Conservation (phyloP, 2,329 filamentous ascomycete genomes). For the Calonectria pauciramosa region DNA sequence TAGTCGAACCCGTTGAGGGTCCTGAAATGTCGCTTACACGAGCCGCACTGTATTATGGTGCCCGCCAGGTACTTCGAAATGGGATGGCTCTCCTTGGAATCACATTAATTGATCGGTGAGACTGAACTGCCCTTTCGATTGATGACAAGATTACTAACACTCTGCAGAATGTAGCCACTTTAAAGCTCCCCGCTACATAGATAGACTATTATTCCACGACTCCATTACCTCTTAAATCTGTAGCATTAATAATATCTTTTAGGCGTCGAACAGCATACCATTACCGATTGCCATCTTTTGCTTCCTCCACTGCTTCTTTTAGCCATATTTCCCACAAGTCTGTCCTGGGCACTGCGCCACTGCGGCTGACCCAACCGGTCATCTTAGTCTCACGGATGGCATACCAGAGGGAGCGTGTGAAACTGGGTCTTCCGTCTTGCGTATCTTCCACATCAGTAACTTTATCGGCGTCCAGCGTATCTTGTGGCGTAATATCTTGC, state of each 20-base stretch:
- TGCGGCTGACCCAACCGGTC: neutral
- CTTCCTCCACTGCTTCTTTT: neutral
- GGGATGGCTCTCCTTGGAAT: slow-evolving; percentile 76
- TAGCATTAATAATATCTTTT: neutral
- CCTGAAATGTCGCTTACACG: slow-evolving; percentile 69
- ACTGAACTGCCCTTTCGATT: neutral
- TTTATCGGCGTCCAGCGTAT: neutral
- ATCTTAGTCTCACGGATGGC: neutral
- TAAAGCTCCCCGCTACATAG: neutral
- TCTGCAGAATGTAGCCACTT: neutral
- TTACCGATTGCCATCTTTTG: neutral
- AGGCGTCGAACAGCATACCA: neutral
- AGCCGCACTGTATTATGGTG: slow-evolving; percentile 72
- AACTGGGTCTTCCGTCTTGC: neutral
- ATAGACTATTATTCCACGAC: neutral
- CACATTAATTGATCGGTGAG: slow-evolving; percentile 31
- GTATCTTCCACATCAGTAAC: neutral
- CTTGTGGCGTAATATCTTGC: neutral
- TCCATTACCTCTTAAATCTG: too few relatives aligned
- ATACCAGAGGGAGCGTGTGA: neutral
- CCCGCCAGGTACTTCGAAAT: slow-evolving; percentile 74
- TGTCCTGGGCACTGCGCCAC: neutral
- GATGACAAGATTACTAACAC: neutral
- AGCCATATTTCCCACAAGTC: neutral
- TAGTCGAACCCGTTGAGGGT: slow-evolving; percentile 76